A percentile compares a stretch with the other conserved stretches of the same genome.
phyloP scores from a whole-genome alignment of 1,284 basidiomycete species.

The Singerocomus inundabilis region DNA sequence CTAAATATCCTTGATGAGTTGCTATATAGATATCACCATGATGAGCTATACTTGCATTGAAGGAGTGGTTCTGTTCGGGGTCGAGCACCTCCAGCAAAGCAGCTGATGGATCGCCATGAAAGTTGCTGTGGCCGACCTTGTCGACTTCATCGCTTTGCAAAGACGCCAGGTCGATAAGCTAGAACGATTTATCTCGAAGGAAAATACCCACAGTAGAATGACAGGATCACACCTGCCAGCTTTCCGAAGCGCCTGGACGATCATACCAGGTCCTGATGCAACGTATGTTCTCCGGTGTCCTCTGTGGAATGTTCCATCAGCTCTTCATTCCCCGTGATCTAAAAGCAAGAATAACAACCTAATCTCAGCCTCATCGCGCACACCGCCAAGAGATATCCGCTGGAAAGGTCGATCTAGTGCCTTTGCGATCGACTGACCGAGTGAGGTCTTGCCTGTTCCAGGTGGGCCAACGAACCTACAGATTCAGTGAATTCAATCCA shows the following conservation, averaged over 20 bases:
- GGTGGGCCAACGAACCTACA: conserved; percentile 77
- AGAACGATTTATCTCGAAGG: conserved; percentile 3
- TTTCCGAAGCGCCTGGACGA: conserved; percentile 87
- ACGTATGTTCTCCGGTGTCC: conserved; percentile 92
- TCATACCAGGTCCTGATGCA: conserved; percentile 81
- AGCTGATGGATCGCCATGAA: conserved; percentile 87
- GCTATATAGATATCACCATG: background rate
- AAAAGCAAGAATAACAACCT: conserved; percentile 30
- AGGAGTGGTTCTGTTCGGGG: conserved; percentile 88
- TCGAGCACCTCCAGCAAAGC: conserved; percentile 89
- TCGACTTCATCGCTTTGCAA: conserved; percentile 75
- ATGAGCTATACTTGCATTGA: conserved; percentile 53
- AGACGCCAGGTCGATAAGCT: conserved; percentile 25
- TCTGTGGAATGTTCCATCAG: conserved; percentile 27
- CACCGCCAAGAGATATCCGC: conserved; percentile 88
- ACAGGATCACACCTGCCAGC: conserved; percentile 82
- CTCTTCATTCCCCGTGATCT: background rate
- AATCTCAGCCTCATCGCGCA: conserved; percentile 90
- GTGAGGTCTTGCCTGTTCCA: conserved; percentile 82
- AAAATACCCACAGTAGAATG: conserved; percentile 62
- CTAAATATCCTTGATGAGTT: conserved; percentile 36
- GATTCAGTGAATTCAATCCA: background rate
- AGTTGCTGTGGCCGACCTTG: conserved; percentile 82
- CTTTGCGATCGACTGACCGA: conserved; percentile 84
- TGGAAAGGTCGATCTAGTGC: conserved; percentile 86